Percentiles rank a stretch among this genome's conserved stretches.
phyloP scores from a whole-genome alignment of 2,329 filamentous ascomycete genomes.

The Periglandula ipomoeae region DNA sequence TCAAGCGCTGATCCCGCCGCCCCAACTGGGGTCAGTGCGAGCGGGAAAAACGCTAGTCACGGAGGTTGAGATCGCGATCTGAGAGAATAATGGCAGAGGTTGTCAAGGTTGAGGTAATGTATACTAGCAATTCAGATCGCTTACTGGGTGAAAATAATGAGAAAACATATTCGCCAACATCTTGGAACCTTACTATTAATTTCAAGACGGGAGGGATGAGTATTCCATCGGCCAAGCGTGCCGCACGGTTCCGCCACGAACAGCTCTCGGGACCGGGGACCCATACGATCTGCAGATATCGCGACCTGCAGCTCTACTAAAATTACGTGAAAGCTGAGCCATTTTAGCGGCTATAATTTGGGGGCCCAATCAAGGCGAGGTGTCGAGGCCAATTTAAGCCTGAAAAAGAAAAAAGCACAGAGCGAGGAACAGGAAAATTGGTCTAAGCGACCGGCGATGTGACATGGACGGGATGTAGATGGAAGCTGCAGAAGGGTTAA shows the following conservation, averaged over 20 bases:
- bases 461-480: neutral
- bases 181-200: neutral
- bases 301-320: neutral
- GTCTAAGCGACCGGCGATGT: neutral
- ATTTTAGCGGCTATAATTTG: neutral
- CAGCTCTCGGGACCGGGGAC: neutral
- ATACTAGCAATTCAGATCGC: too few relatives aligned
- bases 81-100: neutral
- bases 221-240: neutral
- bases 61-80: neutral
- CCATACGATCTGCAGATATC: neutral
- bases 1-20: neutral
- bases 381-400: neutral
- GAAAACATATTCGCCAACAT: too few relatives aligned
- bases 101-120: too few relatives aligned
- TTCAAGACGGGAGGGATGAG: neutral
- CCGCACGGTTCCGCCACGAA: neutral
- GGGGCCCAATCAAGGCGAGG: neutral
- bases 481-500: neutral
- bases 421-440: neutral
- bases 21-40: neutral
- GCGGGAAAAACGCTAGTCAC: neutral
- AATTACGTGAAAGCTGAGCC: neutral
- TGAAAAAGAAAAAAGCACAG: neutral
- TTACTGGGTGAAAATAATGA: too few relatives aligned